phyloP scores from a whole-genome alignment of 2,329 filamentous ascomycete genomes.

The Trichoderma simmonsii region DNA sequence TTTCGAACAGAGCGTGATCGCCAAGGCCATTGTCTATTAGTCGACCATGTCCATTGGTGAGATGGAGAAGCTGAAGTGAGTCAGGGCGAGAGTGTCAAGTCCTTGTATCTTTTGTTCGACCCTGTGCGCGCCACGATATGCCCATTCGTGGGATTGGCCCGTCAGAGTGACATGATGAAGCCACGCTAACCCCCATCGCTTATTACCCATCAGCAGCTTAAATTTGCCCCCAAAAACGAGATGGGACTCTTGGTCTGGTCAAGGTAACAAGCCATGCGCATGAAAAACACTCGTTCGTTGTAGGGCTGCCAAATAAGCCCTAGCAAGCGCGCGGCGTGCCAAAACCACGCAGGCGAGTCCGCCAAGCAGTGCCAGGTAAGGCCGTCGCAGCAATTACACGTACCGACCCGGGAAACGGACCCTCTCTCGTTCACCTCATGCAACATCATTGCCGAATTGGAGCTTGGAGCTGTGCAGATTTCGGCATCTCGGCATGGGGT shows the following conservation, averaged over 20 bases:
- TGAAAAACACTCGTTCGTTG: neutral
- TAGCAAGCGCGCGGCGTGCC: neutral
- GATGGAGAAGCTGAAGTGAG: neutral
- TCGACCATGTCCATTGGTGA: neutral
- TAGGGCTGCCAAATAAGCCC: conserved; percentile 9
- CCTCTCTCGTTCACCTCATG: neutral
- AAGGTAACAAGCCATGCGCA: neutral
- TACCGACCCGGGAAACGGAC: neutral
- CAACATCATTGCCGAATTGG: neutral
- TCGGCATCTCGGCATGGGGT: neutral
- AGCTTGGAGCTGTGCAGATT: neutral
- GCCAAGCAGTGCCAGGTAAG: neutral
- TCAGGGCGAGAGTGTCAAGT: neutral
- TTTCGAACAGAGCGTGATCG: neutral
- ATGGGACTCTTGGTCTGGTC: neutral
- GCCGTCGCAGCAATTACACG: neutral
- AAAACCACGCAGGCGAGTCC: neutral
- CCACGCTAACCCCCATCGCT: neutral
- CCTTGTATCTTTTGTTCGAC: neutral
- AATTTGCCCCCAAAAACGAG: neutral
- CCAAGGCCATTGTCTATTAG: neutral
- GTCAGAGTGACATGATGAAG: conserved; percentile 16
- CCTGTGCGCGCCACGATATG: neutral
- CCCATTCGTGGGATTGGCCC: neutral
- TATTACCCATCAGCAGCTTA: conserved; percentile 4